Evolutionary conservation across 2,329 filamentous ascomycete species (phyloP).

Genomic region (Diaporthe batatas): DNA sequence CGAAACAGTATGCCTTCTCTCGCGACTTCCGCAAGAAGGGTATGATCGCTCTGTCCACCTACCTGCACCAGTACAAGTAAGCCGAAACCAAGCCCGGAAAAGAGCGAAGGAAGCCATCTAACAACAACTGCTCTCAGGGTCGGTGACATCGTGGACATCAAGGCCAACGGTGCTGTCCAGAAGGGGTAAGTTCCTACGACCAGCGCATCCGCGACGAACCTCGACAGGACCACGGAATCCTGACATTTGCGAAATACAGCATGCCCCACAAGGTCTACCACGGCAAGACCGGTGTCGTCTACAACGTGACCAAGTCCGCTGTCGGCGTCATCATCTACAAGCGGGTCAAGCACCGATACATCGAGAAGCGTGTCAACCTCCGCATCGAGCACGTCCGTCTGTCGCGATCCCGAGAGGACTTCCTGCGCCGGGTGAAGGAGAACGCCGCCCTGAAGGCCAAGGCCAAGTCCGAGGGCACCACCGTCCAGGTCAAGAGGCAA

Average conservation of each 20-base stretch:
- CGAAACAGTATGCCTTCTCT: slow-evolving; percentile 85
- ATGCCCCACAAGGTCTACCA: slow-evolving; percentile 99
- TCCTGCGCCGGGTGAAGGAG: slow-evolving; percentile 95
- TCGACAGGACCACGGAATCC: slow-evolving; percentile 42
- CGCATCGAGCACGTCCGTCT: slow-evolving; percentile 96
- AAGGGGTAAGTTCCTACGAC: slow-evolving; percentile 80
- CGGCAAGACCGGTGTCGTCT: slow-evolving; percentile 97
- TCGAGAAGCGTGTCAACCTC: slow-evolving; percentile 99
- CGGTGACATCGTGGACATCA: slow-evolving; percentile 98
- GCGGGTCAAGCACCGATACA: slow-evolving; percentile 99
- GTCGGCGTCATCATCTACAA: slow-evolving; percentile 99
- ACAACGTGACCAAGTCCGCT: slow-evolving; percentile 98
- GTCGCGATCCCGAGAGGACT: slow-evolving; percentile 96
- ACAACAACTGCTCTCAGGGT: slow-evolving; percentile 69
- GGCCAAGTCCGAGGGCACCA: slow-evolving; percentile 90
- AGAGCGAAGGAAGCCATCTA: slow-evolving; percentile 33
- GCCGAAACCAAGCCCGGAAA: slow-evolving; percentile 48
- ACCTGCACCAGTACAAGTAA: slow-evolving; percentile 93
- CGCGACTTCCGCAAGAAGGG: slow-evolving; percentile 96
- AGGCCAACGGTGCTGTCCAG: slow-evolving; percentile 98
- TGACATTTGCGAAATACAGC: slow-evolving; percentile 65
- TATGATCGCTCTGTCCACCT: slow-evolving; percentile 92
- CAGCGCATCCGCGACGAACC: slow-evolving; percentile 35
- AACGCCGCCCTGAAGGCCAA: slow-evolving; percentile 94
- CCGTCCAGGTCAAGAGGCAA: slow-evolving; percentile 93